phyloP scores from a whole-genome alignment of 352 stramenopile species.

The Pythium periplocum region DNA sequence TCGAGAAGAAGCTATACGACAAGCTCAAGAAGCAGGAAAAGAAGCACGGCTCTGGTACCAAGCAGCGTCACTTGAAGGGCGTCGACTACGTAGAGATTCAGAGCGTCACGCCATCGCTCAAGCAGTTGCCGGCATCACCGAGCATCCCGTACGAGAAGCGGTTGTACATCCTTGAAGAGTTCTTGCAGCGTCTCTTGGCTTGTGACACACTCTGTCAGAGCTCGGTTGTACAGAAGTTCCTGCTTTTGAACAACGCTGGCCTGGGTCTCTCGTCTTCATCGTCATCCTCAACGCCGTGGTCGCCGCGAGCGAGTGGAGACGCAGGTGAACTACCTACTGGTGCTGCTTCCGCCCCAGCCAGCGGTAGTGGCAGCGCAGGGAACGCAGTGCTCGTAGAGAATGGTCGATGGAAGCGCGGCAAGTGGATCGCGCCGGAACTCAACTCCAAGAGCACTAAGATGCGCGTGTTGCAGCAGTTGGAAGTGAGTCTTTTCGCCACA shows the following conservation, averaged over 20 bases:
- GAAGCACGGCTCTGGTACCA: conserved; percentile 36
- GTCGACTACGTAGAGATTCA: conserved; percentile 67
- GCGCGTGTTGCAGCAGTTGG: conserved; percentile 69
- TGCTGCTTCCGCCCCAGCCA: background rate
- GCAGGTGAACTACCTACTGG: background rate
- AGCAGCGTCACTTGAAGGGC: conserved; percentile 51
- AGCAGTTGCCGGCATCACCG: conserved; percentile 24
- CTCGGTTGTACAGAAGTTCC: conserved; percentile 67
- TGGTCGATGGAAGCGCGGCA: conserved; percentile 27
- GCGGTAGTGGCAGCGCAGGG: background rate
- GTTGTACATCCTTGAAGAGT: conserved; percentile 56
- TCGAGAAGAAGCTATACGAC: conserved; percentile 61
- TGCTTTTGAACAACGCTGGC: conserved; percentile 25
- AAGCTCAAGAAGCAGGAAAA: conserved; percentile 74
- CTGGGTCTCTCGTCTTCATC: background rate
- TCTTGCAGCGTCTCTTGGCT: conserved; percentile 62
- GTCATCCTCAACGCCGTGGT: background rate
- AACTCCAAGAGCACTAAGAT: conserved; percentile 82
- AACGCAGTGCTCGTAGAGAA: conserved; percentile 49
- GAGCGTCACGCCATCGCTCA: conserved; percentile 39
- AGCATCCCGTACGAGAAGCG: conserved; percentile 57
- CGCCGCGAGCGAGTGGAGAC: background rate
- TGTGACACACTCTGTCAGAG: conserved; percentile 76
- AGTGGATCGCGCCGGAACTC: conserved; percentile 59
- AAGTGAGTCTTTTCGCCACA: conserved; percentile 72